Evolutionary conservation across 2,329 filamentous ascomycete genomes (phyloP).

Genomic region (Fusarium sororula): DNA sequence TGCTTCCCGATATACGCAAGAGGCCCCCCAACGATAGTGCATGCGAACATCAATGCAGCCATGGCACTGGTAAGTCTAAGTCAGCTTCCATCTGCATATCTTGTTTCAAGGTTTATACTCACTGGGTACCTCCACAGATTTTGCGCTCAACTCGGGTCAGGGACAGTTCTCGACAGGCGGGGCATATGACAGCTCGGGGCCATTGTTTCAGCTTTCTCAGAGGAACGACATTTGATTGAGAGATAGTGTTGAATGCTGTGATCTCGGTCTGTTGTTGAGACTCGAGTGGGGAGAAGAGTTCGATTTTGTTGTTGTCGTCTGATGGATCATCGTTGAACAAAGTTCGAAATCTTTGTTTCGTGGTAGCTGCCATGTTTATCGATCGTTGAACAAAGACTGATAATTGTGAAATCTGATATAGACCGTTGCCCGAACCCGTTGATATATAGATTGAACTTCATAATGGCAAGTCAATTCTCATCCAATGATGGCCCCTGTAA

Average conservation of each 20-base stretch:
- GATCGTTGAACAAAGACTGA: background rate
- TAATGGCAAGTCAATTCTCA: no score
- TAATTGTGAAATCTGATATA: background rate
- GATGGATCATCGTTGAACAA: background rate
- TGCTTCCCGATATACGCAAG: constrained; percentile 26
- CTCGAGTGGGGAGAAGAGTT: background rate
- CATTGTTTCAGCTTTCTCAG: constrained; percentile 33
- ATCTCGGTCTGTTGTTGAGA: background rate
- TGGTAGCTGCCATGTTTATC: background rate
- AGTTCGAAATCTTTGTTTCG: background rate
- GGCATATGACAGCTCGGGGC: constrained; percentile 33
- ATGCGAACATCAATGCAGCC: constrained; percentile 33
- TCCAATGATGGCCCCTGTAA: background rate
- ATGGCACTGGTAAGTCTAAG: constrained; percentile 16
- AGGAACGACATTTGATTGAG: constrained; percentile 26
- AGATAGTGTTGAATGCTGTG: constrained; percentile 31
- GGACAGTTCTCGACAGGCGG: constrained; percentile 34
- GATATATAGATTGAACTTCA: background rate
- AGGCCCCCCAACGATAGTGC: constrained; percentile 27
- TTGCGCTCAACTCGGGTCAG: constrained; percentile 35
- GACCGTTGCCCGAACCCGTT: background rate
- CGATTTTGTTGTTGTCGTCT: constrained; percentile 16
- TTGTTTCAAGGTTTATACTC: background rate
- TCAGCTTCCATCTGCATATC: background rate
- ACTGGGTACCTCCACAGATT: constrained; percentile 38